phyloP scores from a whole-genome alignment of 2,329 filamentous ascomycete species.

The Westerdykella sp. region DNA sequence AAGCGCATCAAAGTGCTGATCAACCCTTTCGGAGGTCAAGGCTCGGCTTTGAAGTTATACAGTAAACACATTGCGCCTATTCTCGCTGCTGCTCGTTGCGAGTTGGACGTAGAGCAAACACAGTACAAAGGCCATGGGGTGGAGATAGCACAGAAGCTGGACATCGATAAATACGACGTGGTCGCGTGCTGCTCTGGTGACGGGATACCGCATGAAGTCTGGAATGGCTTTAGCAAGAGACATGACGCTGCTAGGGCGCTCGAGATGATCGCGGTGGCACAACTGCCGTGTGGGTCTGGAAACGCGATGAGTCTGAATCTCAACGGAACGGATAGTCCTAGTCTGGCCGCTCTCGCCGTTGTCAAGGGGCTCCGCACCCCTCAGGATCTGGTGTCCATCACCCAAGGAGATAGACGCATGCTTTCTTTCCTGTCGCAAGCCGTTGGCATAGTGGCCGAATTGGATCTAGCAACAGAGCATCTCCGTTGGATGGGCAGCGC shows the following conservation, averaged over 20 bases:
- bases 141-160: slow-evolving; percentile 67
- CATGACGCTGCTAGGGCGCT: slow-evolving; percentile 69
- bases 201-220: slow-evolving; percentile 85
- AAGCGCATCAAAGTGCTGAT: slow-evolving; percentile 83
- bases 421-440: slow-evolving; percentile 89
- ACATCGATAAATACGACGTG: slow-evolving; percentile 76
- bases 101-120: slow-evolving; percentile 67
- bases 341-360: slow-evolving; percentile 71
- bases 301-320: slow-evolving; percentile 91
- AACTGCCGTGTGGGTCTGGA: slow-evolving; percentile 87
- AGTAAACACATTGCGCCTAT: slow-evolving; percentile 70
- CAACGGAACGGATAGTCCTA: slow-evolving; percentile 71
- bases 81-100: slow-evolving; percentile 72
- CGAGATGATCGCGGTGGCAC: slow-evolving; percentile 69
- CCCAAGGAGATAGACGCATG: slow-evolving; percentile 66
- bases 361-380: slow-evolving; percentile 83
- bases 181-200: slow-evolving; percentile 88
- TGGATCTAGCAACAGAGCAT: slow-evolving; percentile 82
- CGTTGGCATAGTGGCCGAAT: slow-evolving; percentile 83
- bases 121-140: slow-evolving; percentile 68
- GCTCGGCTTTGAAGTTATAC: slow-evolving; percentile 67
- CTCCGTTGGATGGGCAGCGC: slow-evolving; percentile 86
- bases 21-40: slow-evolving; percentile 86
- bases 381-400: slow-evolving; percentile 80
- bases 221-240: slow-evolving; percentile 81